Base-by-base conservation (phyloP, 306 rosid species). In the Carpinus fangiana region DNA sequence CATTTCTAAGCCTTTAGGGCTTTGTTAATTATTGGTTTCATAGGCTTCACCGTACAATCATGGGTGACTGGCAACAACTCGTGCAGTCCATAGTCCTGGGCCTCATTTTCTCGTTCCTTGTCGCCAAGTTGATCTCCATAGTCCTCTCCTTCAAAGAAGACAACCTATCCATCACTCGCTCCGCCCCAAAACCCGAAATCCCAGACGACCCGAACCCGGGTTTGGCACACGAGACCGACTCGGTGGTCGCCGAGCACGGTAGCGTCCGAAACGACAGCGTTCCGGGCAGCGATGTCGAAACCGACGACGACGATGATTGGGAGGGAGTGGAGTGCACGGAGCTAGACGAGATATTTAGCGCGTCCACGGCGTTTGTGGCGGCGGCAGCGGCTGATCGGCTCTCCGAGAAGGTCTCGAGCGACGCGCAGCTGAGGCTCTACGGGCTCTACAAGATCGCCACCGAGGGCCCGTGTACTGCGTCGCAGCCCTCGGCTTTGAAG, bases 271-370 rank as follows among this genome's bases (percentile, higher is more conserved):
- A 84, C 74, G 98, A 90, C 2, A 88, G 95, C 79, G 76, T 79
- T 18, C 78, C 36, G 34, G 82, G 38, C 23, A 83, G 84, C 43
- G 90, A 82, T 48, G 75, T 77, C 3, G 88, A 88, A n/a, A 80
- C 73, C 14, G 79, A 76, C 8, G 76, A 79, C 8, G 96, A 90
- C 6, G 99, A 95, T 23, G 99, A 96, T 70, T 96, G 99, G 99
- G 99, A 96, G 72, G 99, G 99, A 4, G 99, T 96, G 21, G 99
- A 96, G 79, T 89, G 91, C 48, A 96, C 99, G 70, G 99, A 96
- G 41, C 73, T 96, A 78, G 99, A 96, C 46, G 94, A 96, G 70
- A 78, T 87, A 2, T 96, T 96, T 72, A 96, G 98, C 70, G 98
- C 99, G 2, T 94, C 99, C 1, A 88, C 99, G 46, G 92, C 97